Conservation (phyloP, 2,329 filamentous ascomycete genomes). For the Aspergillus fructus region DNA sequence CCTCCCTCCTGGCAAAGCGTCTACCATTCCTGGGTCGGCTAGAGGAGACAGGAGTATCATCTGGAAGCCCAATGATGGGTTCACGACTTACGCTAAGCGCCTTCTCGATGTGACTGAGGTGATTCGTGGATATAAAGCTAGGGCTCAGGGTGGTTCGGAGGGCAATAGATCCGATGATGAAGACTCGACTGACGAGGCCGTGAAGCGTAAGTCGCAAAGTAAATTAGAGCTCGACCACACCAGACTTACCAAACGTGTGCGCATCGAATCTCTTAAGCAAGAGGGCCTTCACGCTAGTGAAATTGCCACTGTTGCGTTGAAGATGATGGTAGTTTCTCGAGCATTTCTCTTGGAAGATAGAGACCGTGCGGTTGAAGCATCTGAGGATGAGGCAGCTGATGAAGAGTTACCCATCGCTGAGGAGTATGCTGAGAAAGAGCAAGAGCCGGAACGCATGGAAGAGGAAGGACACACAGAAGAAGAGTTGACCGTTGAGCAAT, state of each 20-base stretch:
- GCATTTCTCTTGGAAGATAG: slow-evolving; percentile 32
- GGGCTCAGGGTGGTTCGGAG: slow-evolving; percentile 7
- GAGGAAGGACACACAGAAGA: neutral
- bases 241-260: slow-evolving; percentile 29
- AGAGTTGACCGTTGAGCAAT: neutral
- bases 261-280: slow-evolving; percentile 27
- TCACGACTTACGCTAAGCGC: slow-evolving; percentile 18
- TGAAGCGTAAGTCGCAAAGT: slow-evolving; percentile 24
- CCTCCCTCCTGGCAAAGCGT: slow-evolving; percentile 29
- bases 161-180: slow-evolving; percentile 6
- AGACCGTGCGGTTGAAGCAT: slow-evolving; percentile 14
- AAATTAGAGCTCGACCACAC: slow-evolving; percentile 24
- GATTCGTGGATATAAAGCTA: slow-evolving; percentile 9
- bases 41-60: slow-evolving; percentile 27
- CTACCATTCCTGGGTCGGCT: slow-evolving; percentile 19
- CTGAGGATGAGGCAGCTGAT: neutral
- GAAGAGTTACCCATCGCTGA: neutral
- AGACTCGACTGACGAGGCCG: slow-evolving; percentile 2
- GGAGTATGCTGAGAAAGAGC: neutral
- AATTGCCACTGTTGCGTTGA: slow-evolving; percentile 29
- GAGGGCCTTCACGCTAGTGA: slow-evolving; percentile 26
- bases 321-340: slow-evolving; percentile 28
- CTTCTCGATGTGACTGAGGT: slow-evolving; percentile 24
- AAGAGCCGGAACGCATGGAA: neutral
- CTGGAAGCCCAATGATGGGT: slow-evolving; percentile 26